phyloP scores from a whole-genome alignment of 2,329 filamentous ascomycete species.

The Chrysoporthe cubensis region DNA sequence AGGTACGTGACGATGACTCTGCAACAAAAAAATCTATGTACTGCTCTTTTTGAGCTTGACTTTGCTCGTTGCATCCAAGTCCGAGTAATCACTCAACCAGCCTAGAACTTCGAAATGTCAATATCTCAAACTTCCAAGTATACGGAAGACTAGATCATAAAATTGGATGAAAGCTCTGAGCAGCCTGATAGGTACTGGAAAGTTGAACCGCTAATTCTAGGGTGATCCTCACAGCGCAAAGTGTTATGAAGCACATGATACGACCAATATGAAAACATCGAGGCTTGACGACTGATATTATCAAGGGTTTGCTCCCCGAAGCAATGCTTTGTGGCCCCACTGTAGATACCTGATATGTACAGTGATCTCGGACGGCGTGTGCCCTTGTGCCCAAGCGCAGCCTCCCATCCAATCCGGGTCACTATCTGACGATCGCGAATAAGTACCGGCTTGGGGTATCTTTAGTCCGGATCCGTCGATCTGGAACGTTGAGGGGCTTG shows the following conservation, averaged over 20 bases:
- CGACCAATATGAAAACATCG: background rate
- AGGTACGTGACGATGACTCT: no score
- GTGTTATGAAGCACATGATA: background rate
- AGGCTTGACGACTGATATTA: background rate
- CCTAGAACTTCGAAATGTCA: background rate
- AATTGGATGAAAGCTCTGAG: background rate
- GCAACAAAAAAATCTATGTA: no score
- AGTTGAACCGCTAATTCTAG: background rate
- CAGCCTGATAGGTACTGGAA: background rate
- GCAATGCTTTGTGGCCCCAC: background rate
- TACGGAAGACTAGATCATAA: background rate
- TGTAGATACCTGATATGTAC: background rate
- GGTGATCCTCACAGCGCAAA: background rate
- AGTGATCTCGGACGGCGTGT: background rate
- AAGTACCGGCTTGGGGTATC: background rate
- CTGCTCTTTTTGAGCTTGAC: no score
- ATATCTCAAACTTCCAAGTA: background rate
- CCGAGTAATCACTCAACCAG: no score
- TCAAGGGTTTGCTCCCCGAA: background rate
- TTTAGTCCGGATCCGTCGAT: background rate
- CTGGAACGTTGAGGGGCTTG: background rate
- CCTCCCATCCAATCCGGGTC: background rate
- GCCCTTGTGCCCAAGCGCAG: background rate
- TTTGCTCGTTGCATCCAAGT: no score
- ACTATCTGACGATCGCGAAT: background rate